phyloP scores from a whole-genome alignment of 345 rosid genomes.

The Stellera chamaejasme region DNA sequence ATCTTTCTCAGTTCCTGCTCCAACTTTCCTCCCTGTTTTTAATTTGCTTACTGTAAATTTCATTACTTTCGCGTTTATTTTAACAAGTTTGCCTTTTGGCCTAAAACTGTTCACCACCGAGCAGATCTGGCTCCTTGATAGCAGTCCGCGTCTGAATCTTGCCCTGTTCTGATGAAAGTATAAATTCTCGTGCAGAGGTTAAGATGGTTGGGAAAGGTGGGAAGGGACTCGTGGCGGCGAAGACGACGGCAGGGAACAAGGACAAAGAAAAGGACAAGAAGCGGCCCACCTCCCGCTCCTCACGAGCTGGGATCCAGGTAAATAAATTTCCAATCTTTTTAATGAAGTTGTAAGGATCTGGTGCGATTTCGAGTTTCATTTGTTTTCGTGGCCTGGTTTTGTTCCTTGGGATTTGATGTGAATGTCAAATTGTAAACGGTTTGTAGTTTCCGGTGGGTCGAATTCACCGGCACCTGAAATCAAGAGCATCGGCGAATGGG shows the following conservation, averaged over 20 bases:
- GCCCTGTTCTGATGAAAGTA: neutral
- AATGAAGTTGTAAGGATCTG: too few relatives aligned
- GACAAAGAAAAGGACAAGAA: slow-evolving; percentile 88
- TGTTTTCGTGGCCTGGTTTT: too few relatives aligned
- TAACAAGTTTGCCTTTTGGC: neutral
- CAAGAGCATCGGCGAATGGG: slow-evolving; percentile 48
- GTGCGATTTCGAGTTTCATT: too few relatives aligned
- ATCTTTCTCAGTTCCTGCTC: slow-evolving; percentile 14
- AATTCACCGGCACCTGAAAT: slow-evolving; percentile 62
- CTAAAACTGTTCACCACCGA: neutral
- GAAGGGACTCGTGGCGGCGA: slow-evolving; percentile 26
- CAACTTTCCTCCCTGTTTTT: neutral
- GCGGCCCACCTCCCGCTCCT: slow-evolving; percentile 69
- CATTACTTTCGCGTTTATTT: neutral
- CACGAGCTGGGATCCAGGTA: slow-evolving; percentile 97
- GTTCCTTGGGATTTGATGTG: too few relatives aligned
- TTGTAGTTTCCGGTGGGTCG: slow-evolving; percentile 72
- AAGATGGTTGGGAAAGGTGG: slow-evolving; percentile 95
- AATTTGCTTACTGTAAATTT: neutral
- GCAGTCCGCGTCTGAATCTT: neutral
- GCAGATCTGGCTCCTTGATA: neutral
- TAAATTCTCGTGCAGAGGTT: neutral
- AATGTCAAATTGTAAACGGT: neutral
- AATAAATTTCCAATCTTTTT: neutral
- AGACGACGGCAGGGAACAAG: slow-evolving; percentile 78